Percentiles rank a stretch among this genome's conserved stretches.
phyloP scores from a whole-genome alignment of 2,329 filamentous ascomycete genomes.

The Colletotrichum sp. region DNA sequence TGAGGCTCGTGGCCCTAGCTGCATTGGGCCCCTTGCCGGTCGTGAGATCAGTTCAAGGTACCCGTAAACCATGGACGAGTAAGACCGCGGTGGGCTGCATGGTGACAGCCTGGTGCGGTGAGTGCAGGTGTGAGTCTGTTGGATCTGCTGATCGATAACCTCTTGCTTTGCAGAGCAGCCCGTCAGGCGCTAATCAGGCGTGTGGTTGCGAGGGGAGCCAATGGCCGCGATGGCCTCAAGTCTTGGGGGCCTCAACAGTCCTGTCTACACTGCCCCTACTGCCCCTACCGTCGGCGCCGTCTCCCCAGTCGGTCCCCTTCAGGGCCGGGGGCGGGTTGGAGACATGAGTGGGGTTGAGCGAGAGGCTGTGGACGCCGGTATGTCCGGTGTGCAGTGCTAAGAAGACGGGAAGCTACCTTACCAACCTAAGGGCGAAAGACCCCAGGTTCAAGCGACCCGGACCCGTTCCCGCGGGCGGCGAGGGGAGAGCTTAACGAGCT shows the following conservation, averaged over 20 bases:
- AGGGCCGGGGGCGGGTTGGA: neutral
- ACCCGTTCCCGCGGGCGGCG: neutral
- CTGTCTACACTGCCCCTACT: constrained; percentile 2
- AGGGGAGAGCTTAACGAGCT: neutral
- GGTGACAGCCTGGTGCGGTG: neutral
- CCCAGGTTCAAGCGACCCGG: neutral
- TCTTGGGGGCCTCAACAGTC: neutral
- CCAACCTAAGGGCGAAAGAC: neutral
- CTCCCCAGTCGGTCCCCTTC: neutral
- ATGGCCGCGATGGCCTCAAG: constrained; percentile 13
- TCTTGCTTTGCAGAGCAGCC: neutral
- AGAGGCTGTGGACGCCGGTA: constrained; percentile 14
- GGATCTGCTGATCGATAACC: constrained; percentile 15
- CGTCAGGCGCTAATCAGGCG: constrained; percentile 3
- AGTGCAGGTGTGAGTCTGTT: neutral
- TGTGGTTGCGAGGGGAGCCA: constrained; percentile 1
- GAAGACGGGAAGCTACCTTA: neutral
- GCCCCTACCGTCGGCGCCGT: neutral
- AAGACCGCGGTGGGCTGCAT: neutral
- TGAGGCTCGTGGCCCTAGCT: neutral
- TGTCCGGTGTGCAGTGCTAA: constrained; percentile 4
- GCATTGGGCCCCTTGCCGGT: neutral
- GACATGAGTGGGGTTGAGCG: neutral
- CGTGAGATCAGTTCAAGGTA: neutral
- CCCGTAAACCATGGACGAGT: neutral